Evolutionary conservation across 2,329 filamentous ascomycete species (phyloP).

Genomic region (Cladosporium austrohemisphaericum): DNA sequence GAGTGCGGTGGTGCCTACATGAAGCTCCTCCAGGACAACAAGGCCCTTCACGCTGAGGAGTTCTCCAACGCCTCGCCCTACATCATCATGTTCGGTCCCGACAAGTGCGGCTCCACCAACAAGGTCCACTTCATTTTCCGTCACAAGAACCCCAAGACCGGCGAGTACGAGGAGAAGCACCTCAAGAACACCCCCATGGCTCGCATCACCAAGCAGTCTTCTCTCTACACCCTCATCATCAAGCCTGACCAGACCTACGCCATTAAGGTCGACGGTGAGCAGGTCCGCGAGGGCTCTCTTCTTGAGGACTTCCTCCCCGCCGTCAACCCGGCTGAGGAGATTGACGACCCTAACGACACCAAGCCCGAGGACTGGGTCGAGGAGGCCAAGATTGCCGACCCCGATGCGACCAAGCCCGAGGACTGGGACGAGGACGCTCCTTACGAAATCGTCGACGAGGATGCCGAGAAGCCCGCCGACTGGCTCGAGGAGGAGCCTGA

Average conservation of each 20-base stretch:
- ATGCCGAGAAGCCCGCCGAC: conserved; percentile 85
- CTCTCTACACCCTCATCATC: conserved; percentile 95
- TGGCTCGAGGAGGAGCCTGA: conserved; percentile 90
- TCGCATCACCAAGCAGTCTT: conserved; percentile 84
- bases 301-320: conserved; percentile 88
- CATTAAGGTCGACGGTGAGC: conserved; percentile 87
- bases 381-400: conserved; percentile 83
- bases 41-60: conserved; percentile 93
- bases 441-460: conserved; percentile 91
- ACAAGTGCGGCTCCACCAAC: conserved; percentile 99
- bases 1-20: conserved; percentile 98
- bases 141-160: conserved; percentile 99
- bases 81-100: conserved; percentile 99
- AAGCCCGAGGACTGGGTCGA: conserved; percentile 98
- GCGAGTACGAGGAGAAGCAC: conserved; percentile 99
- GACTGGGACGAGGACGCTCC: conserved; percentile 99
- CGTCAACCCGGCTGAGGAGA: conserved; percentile 94
- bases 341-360: conserved; percentile 86
- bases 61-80: conserved; percentile 97
- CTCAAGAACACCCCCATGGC: conserved; percentile 77
- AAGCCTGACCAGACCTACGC: conserved; percentile 93
- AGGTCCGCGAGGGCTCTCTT: conserved; percentile 82
- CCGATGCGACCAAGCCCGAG: conserved; percentile 90
- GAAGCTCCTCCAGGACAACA: conserved; percentile 98
- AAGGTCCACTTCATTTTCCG: conserved; percentile 98